Conservation (phyloP, 768 basidiomycete species). For the Asterophora parasitica region DNA sequence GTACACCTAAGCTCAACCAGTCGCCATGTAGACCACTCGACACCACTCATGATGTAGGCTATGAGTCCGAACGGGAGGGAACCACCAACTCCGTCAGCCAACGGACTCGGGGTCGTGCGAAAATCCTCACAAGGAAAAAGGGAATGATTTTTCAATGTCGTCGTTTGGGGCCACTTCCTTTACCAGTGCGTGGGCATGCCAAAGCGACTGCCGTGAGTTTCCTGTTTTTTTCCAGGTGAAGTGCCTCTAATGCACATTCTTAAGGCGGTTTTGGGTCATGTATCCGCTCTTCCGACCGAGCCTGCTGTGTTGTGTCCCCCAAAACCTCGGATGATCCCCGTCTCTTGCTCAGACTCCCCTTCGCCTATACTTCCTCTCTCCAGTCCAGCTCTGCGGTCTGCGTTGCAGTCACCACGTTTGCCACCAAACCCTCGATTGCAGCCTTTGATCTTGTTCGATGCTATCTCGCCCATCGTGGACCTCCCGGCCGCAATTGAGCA, state of each 20-base stretch:
- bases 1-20: slow-evolving; percentile 10
- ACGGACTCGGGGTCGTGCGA: neutral
- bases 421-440: neutral
- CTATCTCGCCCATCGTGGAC: neutral
- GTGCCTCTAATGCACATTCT: neutral
- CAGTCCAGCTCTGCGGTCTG: neutral
- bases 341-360: slow-evolving; percentile 4
- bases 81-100: neutral
- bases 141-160: neutral
- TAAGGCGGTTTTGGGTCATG: neutral
- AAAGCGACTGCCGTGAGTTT: neutral
- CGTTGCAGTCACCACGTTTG: neutral
- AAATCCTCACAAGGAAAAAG: neutral
- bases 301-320: neutral
- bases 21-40: neutral
- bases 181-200: neutral
- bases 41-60: slow-evolving; percentile 8
- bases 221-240: neutral
- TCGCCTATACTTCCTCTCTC: slow-evolving; percentile 12
- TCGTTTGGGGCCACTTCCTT: neutral
- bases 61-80: slow-evolving; percentile 15
- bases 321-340: slow-evolving; percentile 7
- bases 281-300: neutral
- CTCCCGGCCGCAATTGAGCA: neutral
- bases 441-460: neutral